Percentiles rank a stretch among this genome's conserved stretches.
Conservation (phyloP, 2,329 filamentous ascomycete genomes). For the Aspergillus sp. region DNA sequence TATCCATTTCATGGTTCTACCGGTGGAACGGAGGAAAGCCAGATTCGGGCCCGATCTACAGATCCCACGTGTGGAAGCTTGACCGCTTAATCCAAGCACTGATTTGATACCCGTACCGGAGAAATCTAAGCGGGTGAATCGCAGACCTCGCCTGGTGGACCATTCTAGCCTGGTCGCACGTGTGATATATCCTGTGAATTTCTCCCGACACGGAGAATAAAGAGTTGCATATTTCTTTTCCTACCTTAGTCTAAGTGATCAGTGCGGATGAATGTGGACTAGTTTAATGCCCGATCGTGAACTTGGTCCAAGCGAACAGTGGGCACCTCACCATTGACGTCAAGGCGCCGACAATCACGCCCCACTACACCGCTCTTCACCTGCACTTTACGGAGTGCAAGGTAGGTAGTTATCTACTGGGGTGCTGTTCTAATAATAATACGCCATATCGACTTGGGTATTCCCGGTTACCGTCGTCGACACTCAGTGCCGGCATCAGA, state of each 20-base stretch:
- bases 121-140: neutral
- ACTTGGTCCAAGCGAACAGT: neutral
- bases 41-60: constrained; percentile 20
- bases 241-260: no score
- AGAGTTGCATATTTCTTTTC: neutral
- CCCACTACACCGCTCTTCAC: constrained; percentile 17
- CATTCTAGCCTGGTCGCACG: neutral
- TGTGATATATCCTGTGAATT: neutral
- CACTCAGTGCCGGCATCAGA: no score
- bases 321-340: constrained; percentile 17
- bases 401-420: neutral
- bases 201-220: neutral
- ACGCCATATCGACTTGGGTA: no score
- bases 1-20: no score
- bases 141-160: no score
- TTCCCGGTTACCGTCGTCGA: no score
- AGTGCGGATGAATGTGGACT: neutral
- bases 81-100: constrained; percentile 17
- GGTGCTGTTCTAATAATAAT: neutral
- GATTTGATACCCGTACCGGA: constrained; percentile 1
- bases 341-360: constrained; percentile 7
- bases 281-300: neutral
- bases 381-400: neutral
- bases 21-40: neutral
- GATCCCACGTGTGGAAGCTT: constrained; percentile 31